Evolutionary conservation across 2,329 filamentous ascomycete species (phyloP), one percentile per base, ranked within the genome.

Genomic region (Claviceps sp.): DNA sequence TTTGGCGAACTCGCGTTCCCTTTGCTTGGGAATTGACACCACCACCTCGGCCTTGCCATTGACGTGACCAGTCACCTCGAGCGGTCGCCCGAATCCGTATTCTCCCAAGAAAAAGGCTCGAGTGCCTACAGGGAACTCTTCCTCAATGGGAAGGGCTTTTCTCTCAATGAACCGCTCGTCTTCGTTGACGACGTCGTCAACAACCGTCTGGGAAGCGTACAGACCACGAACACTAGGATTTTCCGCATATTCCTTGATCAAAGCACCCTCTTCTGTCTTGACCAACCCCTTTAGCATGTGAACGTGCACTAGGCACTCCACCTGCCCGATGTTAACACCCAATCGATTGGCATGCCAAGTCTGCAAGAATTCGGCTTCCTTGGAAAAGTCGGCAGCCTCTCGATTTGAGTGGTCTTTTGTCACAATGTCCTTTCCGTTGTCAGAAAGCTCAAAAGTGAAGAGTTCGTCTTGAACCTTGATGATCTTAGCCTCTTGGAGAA

Each of bases 71-170:
- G 79, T 78, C 22, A 98, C 82, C 64, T 93, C 83, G n/a, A 95
- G 72, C 3, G 93, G 91, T 40, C 90, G 81, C 16, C 93, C 93
- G 61, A 95, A 97, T 50, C 88, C 88, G 69, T 85, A 94, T 40
- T 96, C 90, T 47, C 93, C 93, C 2, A 98, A 72, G 73, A 95
- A 97, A 71, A 98, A 98, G 1, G 86, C 89, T 52, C 84, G 80
- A 1, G 88, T 86, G 41, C 82, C 84, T 52, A 83, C 70, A 0
- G 93, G 90, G 56, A 96, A 97, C 62, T 98, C 93, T 65, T 96
- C 84, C 59, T 90, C 85, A 37, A 98, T 84, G 1, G 91, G 86
- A 5, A 95, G 64, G n/a, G 93, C 90, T 13, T 78, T 84, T 61
- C 83, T 85, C 69, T 98, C 93, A 50, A 97, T 79, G 70, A 98